phyloP scores from a whole-genome alignment of 805 yeast species.

The Lachancea mirantina region DNA sequence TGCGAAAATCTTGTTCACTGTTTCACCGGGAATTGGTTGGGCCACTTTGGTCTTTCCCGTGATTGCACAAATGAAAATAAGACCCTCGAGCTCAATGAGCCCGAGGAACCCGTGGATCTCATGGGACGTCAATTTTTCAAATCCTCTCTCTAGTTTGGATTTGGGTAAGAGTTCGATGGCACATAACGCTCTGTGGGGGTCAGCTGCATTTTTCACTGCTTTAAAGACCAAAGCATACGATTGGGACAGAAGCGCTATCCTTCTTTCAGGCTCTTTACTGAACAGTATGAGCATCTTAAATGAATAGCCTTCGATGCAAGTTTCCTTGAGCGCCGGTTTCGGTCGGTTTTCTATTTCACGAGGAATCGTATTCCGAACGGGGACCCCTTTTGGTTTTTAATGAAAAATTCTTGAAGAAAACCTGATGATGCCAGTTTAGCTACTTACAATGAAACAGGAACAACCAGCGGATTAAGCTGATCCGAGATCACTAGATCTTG shows the following conservation, averaged over 20 bases:
- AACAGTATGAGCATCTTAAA: slow-evolving; percentile 22
- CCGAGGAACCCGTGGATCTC: slow-evolving; percentile 71
- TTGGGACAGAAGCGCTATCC: slow-evolving; percentile 28
- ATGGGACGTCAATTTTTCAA: slow-evolving; percentile 37
- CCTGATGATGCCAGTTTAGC: too few species aligned
- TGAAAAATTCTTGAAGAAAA: too few species aligned
- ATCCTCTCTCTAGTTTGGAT: slow-evolving; percentile 33
- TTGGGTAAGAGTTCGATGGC: slow-evolving; percentile 44
- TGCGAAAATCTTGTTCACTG: slow-evolving; percentile 70
- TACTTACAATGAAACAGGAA: too few species aligned
- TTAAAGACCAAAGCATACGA: slow-evolving; percentile 43
- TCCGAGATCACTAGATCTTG: too few species aligned
- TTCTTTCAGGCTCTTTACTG: slow-evolving; percentile 19
- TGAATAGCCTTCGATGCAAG: too few species aligned
- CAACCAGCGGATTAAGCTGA: too few species aligned
- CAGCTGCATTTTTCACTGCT: slow-evolving; percentile 29
- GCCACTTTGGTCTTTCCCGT: slow-evolving; percentile 76
- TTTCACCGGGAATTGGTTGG: slow-evolving; percentile 68
- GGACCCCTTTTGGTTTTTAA: too few species aligned
- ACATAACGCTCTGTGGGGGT: slow-evolving; percentile 31
- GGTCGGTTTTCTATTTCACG: too few species aligned
- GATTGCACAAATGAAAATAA: slow-evolving; percentile 70
- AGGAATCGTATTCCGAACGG: too few species aligned
- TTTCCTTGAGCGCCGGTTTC: too few species aligned
- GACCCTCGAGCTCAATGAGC: slow-evolving; percentile 57